Percentiles rank a stretch among this genome's conserved stretches.
Conservation (phyloP, 2,329 filamentous ascomycete genomes). For the Colletotrichum sp. region DNA sequence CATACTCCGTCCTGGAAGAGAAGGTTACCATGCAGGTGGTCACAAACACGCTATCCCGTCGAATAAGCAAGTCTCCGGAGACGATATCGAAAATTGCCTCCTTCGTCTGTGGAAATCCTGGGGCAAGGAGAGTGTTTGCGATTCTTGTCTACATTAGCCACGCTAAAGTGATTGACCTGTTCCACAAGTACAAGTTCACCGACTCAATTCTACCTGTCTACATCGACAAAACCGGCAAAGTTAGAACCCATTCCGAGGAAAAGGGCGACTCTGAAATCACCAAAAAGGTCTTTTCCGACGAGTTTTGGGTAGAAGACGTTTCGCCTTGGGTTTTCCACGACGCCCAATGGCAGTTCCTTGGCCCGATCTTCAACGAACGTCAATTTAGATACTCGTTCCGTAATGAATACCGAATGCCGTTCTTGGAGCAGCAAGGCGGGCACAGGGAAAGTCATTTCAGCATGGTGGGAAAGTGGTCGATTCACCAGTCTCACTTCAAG, state of each 20-base stretch:
- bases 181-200: not conserved
- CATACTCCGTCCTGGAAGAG: too few species aligned
- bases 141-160: not conserved
- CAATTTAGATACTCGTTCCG: too few species aligned
- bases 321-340: too few species aligned
- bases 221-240: too few species aligned
- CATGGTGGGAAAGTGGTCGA: not conserved
- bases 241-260: too few species aligned
- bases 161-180: not conserved
- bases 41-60: not conserved
- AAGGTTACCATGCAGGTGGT: not conserved
- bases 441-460: not conserved
- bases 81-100: not conserved
- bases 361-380: not conserved
- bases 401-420: not conserved
- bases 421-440: not conserved
- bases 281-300: too few species aligned
- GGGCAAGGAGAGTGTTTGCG: not conserved
- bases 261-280: too few species aligned
- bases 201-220: too few species aligned
- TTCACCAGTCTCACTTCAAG: not conserved
- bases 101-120: not conserved
- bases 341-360: not conserved
- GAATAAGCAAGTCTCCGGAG: accelerated
- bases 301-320: too few species aligned